Percentiles rank a stretch among this genome's conserved stretches.
Evolutionary conservation across 371 early-diverging fungal species (phyloP).

Genomic region (Mortierella sp.): DNA sequence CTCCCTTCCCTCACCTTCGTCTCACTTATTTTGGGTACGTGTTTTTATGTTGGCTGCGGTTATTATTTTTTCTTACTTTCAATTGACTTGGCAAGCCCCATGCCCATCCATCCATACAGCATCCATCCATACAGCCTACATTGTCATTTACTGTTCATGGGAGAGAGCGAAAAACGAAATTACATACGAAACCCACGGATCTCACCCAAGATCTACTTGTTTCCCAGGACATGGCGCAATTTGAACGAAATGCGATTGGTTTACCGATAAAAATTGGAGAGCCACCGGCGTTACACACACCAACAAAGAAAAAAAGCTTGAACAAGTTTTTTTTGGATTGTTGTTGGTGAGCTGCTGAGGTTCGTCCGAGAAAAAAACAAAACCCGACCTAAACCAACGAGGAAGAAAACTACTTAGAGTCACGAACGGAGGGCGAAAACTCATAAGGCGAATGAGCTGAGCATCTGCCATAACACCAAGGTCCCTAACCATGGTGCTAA

Average conservation of each 20-base stretch:
- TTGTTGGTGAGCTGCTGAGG: background rate
- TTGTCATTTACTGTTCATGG: background rate
- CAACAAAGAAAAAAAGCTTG: background rate
- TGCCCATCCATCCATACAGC: background rate
- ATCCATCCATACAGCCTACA: background rate
- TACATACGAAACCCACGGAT: background rate
- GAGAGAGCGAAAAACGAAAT: background rate
- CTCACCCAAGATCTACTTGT: slow-evolving; percentile 4
- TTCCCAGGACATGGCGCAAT: slow-evolving; percentile 16
- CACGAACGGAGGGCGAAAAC: background rate
- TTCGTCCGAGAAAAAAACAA: no score
- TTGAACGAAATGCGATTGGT: slow-evolving; percentile 2
- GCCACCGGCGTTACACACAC: slow-evolving; percentile 6
- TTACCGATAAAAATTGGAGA: background rate
- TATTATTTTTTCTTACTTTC: background rate
- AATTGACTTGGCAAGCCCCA: background rate
- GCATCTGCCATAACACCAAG: background rate
- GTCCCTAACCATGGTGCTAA: background rate
- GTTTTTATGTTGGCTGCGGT: background rate
- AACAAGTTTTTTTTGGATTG: background rate
- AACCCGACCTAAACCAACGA: no score
- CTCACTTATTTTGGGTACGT: background rate
- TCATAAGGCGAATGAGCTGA: background rate
- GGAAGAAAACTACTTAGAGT: background rate
- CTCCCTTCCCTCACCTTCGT: background rate